Base-by-base conservation (phyloP, 1,284 basidiomycete species). In the Naganishia liquefaciens region DNA sequence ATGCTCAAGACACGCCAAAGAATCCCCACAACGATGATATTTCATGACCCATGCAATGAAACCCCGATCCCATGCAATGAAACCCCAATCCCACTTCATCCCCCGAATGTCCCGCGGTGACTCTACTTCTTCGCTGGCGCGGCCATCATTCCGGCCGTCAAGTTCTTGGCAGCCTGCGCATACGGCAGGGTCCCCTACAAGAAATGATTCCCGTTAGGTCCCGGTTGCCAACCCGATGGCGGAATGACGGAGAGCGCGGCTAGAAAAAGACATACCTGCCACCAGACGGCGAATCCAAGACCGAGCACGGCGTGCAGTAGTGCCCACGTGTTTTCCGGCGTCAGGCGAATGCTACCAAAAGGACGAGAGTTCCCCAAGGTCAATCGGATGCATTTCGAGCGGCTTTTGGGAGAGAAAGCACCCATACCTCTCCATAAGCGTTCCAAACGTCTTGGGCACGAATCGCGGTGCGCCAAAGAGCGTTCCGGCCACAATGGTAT, bases 401-500 rank as follows among this genome's bases (percentile, higher is more conserved):
- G 6, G 13, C n/a, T n/a, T n/a, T n/a, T n/a, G 60, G 2, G 25
- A 64, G 21, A 6, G 10, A 5, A 25, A 51, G 25, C 27, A 17
- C 6, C 3, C 65, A 44, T 50, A 70, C 86, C 78, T 71, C 73
- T 90, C 88, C 15, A 83, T 78, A 21, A 83, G 55, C 0, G 81
- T 60, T 1, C 90, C 90, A 64, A 91, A 85, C 0, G 85, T 82
- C 66, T 85, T 81, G 15, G 89, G 88, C 65, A 92, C 87, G 73
- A 92, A 88, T 27, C 89, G 85, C 0, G 89, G 89, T 0, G 88
- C 83, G 68, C 88, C 85, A 75, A 85, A 87, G 55, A 91, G 83
- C 46, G 91, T 78, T 0, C 88, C 89, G 0, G 89, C 89, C 43
- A 83, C 83, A 28, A 87, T 79, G 69, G 82, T 86, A 74, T 92